These are phyloP conservation scores for Starmerella powellii DNA, from an alignment of 805 yeast species.

Conservation along the genomic window DNA sequence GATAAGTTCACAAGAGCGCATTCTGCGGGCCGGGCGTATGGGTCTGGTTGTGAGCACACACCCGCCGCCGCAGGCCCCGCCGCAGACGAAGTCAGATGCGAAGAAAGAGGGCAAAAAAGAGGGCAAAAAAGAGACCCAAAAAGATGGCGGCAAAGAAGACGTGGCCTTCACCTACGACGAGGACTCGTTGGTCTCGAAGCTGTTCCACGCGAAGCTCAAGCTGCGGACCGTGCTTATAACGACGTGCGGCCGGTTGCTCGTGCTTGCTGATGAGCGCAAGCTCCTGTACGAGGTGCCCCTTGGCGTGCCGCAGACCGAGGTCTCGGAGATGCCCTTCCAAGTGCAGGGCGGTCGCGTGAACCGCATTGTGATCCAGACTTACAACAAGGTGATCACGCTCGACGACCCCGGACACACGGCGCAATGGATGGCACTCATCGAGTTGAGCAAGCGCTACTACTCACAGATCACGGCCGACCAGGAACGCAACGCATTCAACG, in stretches of 20 bases:
- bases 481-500: slow-evolving; percentile 26
- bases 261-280: slow-evolving; percentile 27
- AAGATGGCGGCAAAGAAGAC: slow-evolving; percentile 13
- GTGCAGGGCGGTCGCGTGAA: slow-evolving; percentile 16
- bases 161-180: slow-evolving; percentile 17
- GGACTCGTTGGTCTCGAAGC: slow-evolving; percentile 23
- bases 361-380: slow-evolving; percentile 27
- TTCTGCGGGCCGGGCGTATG: slow-evolving; percentile 36
- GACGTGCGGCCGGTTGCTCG: slow-evolving; percentile 27
- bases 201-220: slow-evolving; percentile 24
- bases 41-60: slow-evolving; percentile 20
- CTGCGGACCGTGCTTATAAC: slow-evolving; percentile 28
- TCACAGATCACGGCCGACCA: slow-evolving; percentile 24
- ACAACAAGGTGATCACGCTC: slow-evolving; percentile 27
- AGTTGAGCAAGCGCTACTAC: slow-evolving; percentile 25
- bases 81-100: background rate
- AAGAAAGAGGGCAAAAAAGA: background rate
- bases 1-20: slow-evolving; percentile 37
- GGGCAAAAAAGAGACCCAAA: background rate
- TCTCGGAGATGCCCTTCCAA: slow-evolving; percentile 28
- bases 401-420: slow-evolving; percentile 27
- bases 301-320: slow-evolving; percentile 27
- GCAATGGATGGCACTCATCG: slow-evolving; percentile 29
- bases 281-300: slow-evolving; percentile 27
- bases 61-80: slow-evolving; percentile 13